Evolutionary conservation across 140 eudicot species (phyloP).

Genomic region (Ambrosia hybrid): DNA sequence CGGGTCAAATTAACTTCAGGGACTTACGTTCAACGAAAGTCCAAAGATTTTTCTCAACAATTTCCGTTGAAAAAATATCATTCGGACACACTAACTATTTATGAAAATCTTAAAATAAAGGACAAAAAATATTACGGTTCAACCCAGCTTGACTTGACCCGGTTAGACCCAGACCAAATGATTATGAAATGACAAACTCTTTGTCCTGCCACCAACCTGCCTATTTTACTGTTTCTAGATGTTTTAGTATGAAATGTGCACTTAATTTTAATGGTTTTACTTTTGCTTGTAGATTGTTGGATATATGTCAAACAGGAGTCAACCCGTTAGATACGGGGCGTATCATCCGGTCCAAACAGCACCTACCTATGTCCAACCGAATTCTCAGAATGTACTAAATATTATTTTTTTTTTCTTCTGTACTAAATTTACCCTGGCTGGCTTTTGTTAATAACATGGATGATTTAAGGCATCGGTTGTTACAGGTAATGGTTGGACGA

Average conservation of each 20-base stretch:
- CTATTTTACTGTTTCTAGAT: neutral
- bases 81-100: neutral
- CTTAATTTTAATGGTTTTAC: neutral
- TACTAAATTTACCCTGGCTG: neutral
- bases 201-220: too few species aligned
- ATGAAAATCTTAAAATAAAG: neutral
- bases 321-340: constrained; percentile 55
- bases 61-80: neutral
- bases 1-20: neutral
- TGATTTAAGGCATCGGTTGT: constrained; percentile 13
- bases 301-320: constrained; percentile 60
- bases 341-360: constrained; percentile 72
- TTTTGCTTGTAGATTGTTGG: constrained; percentile 63
- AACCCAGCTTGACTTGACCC: neutral
- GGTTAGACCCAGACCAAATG: neutral
- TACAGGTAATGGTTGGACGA: constrained; percentile 79
- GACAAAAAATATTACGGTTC: neutral
- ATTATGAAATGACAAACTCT: neutral
- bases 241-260: constrained; percentile 6
- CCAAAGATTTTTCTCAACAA: neutral
- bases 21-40: neutral
- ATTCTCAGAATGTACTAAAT: constrained; percentile 64
- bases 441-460: constrained; percentile 9
- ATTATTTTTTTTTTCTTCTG: neutral
- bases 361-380: constrained; percentile 58